These are phyloP conservation scores for Piloderma croceum DNA, from an alignment of 768 basidiomycete species.

Conservation along the genomic window DNA sequence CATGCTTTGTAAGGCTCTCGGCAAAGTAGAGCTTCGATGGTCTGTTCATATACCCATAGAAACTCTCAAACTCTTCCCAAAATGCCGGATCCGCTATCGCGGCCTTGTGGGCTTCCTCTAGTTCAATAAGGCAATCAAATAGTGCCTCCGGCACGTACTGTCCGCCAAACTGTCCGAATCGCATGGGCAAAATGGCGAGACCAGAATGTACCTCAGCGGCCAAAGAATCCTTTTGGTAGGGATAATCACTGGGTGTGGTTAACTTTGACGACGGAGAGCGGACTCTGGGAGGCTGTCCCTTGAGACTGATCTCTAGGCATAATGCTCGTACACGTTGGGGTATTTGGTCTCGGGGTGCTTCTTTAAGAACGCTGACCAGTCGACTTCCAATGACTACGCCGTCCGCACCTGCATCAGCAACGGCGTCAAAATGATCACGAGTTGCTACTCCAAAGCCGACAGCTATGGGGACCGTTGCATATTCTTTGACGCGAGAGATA, in stretches of 20 bases:
- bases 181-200: conserved; percentile 55
- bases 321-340: conserved; percentile 59
- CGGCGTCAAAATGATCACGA: conserved; percentile 79
- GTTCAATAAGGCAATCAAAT: conserved; percentile 86
- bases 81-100: conserved; percentile 88
- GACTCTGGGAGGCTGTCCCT: conserved; percentile 25
- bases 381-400: conserved; percentile 92
- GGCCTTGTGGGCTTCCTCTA: conserved; percentile 84
- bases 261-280: conserved; percentile 11
- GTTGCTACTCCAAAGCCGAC: conserved; percentile 97
- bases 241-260: conserved; percentile 31
- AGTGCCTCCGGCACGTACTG: conserved; percentile 96
- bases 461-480: conserved; percentile 77
- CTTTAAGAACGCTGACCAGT: conserved; percentile 75
- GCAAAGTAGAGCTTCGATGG: conserved; percentile 91
- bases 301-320: conserved; percentile 63
- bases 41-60: conserved; percentile 92
- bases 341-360: conserved; percentile 43
- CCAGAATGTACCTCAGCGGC: conserved; percentile 28
- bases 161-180: conserved; percentile 95
- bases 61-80: conserved; percentile 83
- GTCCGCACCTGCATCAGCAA: conserved; percentile 85
- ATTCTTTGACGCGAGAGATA: conserved; percentile 73
- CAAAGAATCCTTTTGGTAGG: conserved; percentile 25
- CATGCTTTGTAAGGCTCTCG: conserved; percentile 82